phyloP scores from a whole-genome alignment of 2,329 filamentous ascomycete genomes.

The Fusarium sp. region DNA sequence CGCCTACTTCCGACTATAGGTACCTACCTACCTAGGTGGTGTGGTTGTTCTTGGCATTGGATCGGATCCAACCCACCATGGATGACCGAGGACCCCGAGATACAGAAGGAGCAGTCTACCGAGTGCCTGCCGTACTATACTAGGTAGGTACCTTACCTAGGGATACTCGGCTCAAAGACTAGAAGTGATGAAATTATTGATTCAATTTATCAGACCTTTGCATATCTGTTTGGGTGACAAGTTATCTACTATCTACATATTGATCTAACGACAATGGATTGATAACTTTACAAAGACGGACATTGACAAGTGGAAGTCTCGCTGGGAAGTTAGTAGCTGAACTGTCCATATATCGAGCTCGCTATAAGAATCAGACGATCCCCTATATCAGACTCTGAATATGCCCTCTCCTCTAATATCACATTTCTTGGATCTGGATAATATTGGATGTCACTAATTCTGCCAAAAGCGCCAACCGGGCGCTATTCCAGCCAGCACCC shows the following conservation, averaged over 20 bases:
- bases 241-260: neutral
- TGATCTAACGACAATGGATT: neutral
- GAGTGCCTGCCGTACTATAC: neutral
- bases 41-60: constrained; percentile 7
- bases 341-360: neutral
- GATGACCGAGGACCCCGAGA: neutral
- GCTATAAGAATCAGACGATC: neutral
- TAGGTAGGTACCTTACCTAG: neutral
- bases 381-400: neutral
- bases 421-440: neutral
- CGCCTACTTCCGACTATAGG: neutral
- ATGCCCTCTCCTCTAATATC: neutral
- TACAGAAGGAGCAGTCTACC: neutral
- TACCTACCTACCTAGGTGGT: neutral
- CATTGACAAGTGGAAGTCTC: neutral
- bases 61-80: neutral
- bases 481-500: neutral
- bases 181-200: neutral
- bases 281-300: neutral
- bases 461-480: constrained; percentile 3
- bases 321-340: neutral
- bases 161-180: neutral
- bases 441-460: neutral
- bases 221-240: neutral
- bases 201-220: neutral